Base-by-base conservation (phyloP, 352 stramenopile genomes). In the Peronospora tabacina region DNA sequence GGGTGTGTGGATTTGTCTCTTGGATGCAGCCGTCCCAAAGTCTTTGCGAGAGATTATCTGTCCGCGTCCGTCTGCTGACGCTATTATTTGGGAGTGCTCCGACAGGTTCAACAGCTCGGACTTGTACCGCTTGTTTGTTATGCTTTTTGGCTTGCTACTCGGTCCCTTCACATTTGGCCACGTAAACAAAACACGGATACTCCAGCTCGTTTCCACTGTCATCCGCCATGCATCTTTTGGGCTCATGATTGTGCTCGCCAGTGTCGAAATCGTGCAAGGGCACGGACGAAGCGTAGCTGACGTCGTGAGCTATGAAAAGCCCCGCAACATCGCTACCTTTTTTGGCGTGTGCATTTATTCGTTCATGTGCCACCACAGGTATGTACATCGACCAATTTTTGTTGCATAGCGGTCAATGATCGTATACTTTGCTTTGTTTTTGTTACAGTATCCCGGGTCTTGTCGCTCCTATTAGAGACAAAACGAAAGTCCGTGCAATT, bases 281-380 rank as follows among this genome's bases (percentile, higher is more conserved):
- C 42, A 90, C 39, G 80, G 82, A 3, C 78, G 76, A 16, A 71
- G 58, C 15, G 44, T 82, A 9, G 55, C 71, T 10, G 77, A 90
- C 37, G 80, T 91, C 32, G 43, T 91, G 12, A 75, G 56, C 32
- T 84, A 90, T 58, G 78, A 90, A 56, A 73, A 85, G 40, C 70
- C 80, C 0, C 55, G 68, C 26, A 86, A 84, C 41, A 68, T 94
- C 44, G 63, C 78, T 30, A 88, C 74, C 9, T 88, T 94, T 59
- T 94, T 91, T 51, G 82, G 82, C 29, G 79, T 90, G 15, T 90
- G 76, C 61, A 94, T 94, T 50, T 94, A 94, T 57, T 91, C 82
- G 28, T 94, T 94, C 73, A 94, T 94, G 82, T 94, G 82, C 55
- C 82, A 94, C 52, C 82, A 94, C 70, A 92, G 80, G 80, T 90